Base-by-base conservation (phyloP, 345 rosid genomes). In the Camelina neglecta region DNA sequence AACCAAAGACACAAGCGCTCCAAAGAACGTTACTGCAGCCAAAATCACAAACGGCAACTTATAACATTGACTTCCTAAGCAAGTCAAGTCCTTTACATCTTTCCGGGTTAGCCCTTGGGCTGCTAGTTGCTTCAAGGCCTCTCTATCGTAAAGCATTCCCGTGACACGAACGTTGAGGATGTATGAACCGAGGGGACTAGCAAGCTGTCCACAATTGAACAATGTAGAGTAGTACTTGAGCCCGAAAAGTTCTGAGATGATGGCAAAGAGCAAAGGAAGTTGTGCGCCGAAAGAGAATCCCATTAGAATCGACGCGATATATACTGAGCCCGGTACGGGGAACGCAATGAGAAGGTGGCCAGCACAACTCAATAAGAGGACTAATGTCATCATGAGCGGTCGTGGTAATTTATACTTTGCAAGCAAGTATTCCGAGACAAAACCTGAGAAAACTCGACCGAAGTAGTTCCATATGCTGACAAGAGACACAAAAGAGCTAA, bases 391-490 rank as follows among this genome's bases (percentile, higher is more conserved):
- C 93, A 93, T 83, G 2, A 93, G 75, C 5, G 98, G 95, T 18
- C 97, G 74, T 0, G 98, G 98, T 13, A 86, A 18, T 67, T 87
- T 86, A 78, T 89, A 86, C 68, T 82, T 87, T 7, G 73, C 79
- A 0, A 90, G 77, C 26, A 93, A 73, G 59, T 67, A 62, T 64
- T 93, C 97, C 0, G 96, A 93, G 65, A 91, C 89, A 62, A 88
- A 93, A 4, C 97, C 98, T 0, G 97, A 72, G 69, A 93, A 93
- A 1, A 93, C 93, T 69, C 97, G 81, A 44, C 98, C 97, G 7
- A 89, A 93, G 76, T 83, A 93, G 63, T 89, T 91, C 98, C 98
- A 89, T 66, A 89, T 93, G 83, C 98, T 89, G 5, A 89, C 96
- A 5, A 93, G 84, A 2, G 98, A 91, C 63, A 93, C 87, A 51